Evolutionary conservation across 148 eudicot genomes (phyloP).

Genomic region (Limonium bicolor): DNA sequence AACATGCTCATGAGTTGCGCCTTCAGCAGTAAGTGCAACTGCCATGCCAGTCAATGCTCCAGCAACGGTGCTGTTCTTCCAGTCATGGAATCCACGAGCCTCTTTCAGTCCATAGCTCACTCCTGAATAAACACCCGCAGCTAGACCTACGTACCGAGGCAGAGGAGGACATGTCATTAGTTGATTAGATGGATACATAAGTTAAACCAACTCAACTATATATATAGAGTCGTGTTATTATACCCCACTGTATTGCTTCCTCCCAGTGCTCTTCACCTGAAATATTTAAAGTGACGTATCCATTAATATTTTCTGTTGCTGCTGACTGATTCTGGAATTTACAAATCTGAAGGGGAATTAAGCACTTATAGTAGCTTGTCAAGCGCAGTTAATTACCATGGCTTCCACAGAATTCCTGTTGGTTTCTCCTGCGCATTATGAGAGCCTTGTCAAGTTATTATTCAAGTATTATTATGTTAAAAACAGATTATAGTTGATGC

Average conservation of each 20-base stretch:
- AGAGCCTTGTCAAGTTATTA: too few species aligned
- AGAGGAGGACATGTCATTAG: too few species aligned
- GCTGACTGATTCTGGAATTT: too few species aligned
- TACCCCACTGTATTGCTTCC: slow-evolving; percentile 96
- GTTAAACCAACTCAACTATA: too few species aligned
- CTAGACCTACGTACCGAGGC: slow-evolving; percentile 40
- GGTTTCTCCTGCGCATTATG: slow-evolving; percentile 69
- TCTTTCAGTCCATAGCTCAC: slow-evolving; percentile 87
- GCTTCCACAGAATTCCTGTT: slow-evolving; percentile 66
- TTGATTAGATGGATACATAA: too few species aligned
- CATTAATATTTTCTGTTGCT: background rate
- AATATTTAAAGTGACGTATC: background rate
- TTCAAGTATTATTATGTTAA: too few species aligned
- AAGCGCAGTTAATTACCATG: slow-evolving; percentile 26
- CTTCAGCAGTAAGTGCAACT: slow-evolving; percentile 47
- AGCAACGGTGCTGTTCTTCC: slow-evolving; percentile 94
- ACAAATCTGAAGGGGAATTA: too few species aligned
- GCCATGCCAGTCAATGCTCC: slow-evolving; percentile 89
- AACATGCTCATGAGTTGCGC: slow-evolving; percentile 62
- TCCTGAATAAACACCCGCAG: slow-evolving; percentile 88
- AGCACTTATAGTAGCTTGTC: background rate
- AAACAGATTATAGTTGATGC: too few species aligned
- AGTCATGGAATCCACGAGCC: slow-evolving; percentile 90
- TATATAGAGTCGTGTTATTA: too few species aligned
- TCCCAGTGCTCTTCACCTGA: slow-evolving; percentile 76